Percentiles rank a stretch among this genome's conserved stretches.
Evolutionary conservation across 2,329 filamentous ascomycete genomes (phyloP).

Genomic region (Cladosporium oxysporum): DNA sequence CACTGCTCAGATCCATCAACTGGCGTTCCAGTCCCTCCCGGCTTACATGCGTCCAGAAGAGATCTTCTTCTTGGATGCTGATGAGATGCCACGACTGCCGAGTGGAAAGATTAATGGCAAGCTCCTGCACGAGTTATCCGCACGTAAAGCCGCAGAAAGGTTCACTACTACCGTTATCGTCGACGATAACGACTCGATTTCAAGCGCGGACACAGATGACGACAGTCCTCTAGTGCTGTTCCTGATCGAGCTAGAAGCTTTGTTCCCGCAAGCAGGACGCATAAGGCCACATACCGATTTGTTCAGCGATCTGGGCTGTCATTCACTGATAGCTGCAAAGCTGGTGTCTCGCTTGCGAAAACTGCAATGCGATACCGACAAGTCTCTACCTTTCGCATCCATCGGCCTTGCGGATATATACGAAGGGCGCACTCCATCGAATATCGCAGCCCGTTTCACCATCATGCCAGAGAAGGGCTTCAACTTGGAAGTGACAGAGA

Average conservation of each 20-base stretch:
- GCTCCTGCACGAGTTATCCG: constrained; percentile 28
- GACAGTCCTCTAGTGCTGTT: constrained; percentile 21
- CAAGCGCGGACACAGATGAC: background rate
- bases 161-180: background rate
- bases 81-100: constrained; percentile 29
- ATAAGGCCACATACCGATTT: constrained; percentile 51
- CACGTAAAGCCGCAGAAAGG: constrained; percentile 22
- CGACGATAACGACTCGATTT: background rate
- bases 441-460: constrained; percentile 26
- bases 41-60: constrained; percentile 32
- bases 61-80: constrained; percentile 26
- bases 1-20: constrained; percentile 23
- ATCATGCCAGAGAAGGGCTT: constrained; percentile 16
- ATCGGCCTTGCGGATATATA: constrained; percentile 32
- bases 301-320: constrained; percentile 77
- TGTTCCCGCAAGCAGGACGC: constrained; percentile 45
- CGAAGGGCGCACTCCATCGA: constrained; percentile 28
- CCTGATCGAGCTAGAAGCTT: constrained; percentile 32
- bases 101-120: constrained; percentile 33
- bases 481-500: constrained; percentile 19
- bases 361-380: constrained; percentile 19
- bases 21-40: constrained; percentile 26
- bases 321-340: constrained; percentile 66
- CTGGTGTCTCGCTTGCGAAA: constrained; percentile 28
- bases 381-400: constrained; percentile 26